Base-by-base conservation (phyloP, 208 protist genomes). In the Sergeia podlipaevii region DNA sequence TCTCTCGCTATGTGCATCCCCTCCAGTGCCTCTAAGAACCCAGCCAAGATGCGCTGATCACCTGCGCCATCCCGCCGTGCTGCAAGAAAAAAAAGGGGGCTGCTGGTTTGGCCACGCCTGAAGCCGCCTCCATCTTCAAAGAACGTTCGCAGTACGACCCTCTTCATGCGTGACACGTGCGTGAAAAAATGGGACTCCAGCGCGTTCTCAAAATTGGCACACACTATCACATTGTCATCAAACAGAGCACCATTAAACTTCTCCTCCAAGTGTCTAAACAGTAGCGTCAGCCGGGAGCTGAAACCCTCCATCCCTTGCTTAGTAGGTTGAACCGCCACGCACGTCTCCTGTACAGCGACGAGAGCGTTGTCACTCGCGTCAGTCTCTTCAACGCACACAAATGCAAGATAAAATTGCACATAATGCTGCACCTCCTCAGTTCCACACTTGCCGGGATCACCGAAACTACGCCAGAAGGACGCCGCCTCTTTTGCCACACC, bases 141-240 rank as follows among this genome's bases (percentile, higher is more conserved):
- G 2, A 10, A 36, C 26, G 15, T 28, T 27, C 30, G 5, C 23
- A 2, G 24, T 39, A n/a, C n/a, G n/a, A n/a, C n/a, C n/a, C n/a
- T n/a, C n/a, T n/a, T n/a, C n/a, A n/a, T n/a, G 18, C 13, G 15
- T 43, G 43, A 60, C 62, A 10, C 55, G 49, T 27, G n/a, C n/a
- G n/a, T n/a, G n/a, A n/a, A n/a, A n/a, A n/a, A n/a, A n/a, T n/a
- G n/a, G n/a, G n/a, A n/a, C n/a, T n/a, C n/a, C 27, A 20, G 65
- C 10, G 21, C 45, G 26, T 71, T 51, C 11, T 52, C 47, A 17
- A 59, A 55, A 11, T 70, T 70, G 33, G 73, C 34, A 44, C 77
- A 85, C 43, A 74, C 58, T 15, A 89, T 58, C 32, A 83, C 65
- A 58, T 74, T 83, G 11, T 77, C 77, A 54, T 89, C 81, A 52